A percentile compares a stretch with the other conserved stretches of the same genome.
Evolutionary conservation across 495 filamentous ascomycete genomes (phyloP).

Genomic region (Penicillium malachiteum): DNA sequence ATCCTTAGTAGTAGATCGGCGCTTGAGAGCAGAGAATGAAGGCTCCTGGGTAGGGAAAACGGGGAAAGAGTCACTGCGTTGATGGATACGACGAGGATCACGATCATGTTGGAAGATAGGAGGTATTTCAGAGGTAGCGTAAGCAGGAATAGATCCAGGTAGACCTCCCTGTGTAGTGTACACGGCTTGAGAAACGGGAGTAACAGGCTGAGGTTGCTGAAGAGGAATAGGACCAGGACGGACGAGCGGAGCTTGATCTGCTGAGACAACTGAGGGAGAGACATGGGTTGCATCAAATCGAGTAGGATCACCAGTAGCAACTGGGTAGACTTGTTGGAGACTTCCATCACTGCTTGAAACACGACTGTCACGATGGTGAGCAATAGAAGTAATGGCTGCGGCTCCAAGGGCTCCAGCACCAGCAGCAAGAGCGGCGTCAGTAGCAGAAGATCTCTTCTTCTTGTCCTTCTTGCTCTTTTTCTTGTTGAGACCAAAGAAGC

Average conservation of each 20-base stretch:
- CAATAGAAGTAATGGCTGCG: constrained; percentile 32
- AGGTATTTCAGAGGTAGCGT: constrained; percentile 34
- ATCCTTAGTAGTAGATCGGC: constrained; percentile 40
- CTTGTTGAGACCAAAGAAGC: constrained; percentile 58
- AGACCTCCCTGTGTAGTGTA: constrained; percentile 44
- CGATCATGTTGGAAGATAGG: constrained; percentile 30
- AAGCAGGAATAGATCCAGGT: constrained; percentile 31
- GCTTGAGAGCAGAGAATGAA: constrained; percentile 28
- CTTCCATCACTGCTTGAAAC: constrained; percentile 32
- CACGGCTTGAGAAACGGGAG: constrained; percentile 54
- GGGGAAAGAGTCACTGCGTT: constrained; percentile 38
- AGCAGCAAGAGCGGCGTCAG: constrained; percentile 26
- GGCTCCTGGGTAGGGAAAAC: constrained; percentile 28
- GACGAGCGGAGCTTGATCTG: constrained; percentile 45
- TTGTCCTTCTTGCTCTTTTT: constrained; percentile 39
- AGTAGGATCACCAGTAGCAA: constrained; percentile 60
- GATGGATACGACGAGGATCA: constrained; percentile 18
- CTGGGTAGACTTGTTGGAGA: constrained; percentile 53
- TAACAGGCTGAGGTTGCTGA: constrained; percentile 57
- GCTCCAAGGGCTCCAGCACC: constrained; percentile 33
- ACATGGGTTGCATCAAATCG: constrained; percentile 54
- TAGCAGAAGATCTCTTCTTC: constrained; percentile 30
- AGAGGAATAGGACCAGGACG: constrained; percentile 53
- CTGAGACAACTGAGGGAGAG: constrained; percentile 47
- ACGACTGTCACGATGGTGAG: constrained; percentile 24